A percentile compares a stretch with the other conserved stretches of the same genome.
These are phyloP conservation scores for Fusarium sterilihyphosum DNA, from an alignment of 2,329 filamentous ascomycete species.

Conservation along the genomic window DNA sequence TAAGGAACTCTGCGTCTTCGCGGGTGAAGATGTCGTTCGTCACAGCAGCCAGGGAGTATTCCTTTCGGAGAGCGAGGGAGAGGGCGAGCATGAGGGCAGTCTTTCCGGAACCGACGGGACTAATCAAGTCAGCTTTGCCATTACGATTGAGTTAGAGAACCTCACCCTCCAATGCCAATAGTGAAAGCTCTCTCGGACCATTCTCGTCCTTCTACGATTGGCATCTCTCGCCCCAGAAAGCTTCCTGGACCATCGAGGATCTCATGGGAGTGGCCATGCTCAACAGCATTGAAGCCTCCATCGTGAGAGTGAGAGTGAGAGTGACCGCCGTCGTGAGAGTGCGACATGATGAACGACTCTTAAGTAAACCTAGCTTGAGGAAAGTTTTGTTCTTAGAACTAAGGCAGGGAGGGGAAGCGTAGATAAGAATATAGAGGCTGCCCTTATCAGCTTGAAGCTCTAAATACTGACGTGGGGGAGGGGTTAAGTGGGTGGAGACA, in stretches of 20 bases:
- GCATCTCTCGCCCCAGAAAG: slow-evolving; percentile 90
- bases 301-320: slow-evolving; percentile 66
- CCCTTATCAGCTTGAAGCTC: slow-evolving; percentile 35
- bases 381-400: not conserved
- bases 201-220: slow-evolving; percentile 85
- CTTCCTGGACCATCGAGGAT: slow-evolving; percentile 94
- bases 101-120: slow-evolving; percentile 96
- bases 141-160: not conserved
- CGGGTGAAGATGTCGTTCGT: slow-evolving; percentile 99
- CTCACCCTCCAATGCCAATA: slow-evolving; percentile 95
- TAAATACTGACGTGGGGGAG: slow-evolving; percentile 20
- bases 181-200: slow-evolving; percentile 94
- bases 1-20: slow-evolving; percentile 98
- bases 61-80: slow-evolving; percentile 81
- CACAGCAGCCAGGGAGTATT: slow-evolving; percentile 90
- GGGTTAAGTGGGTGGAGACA: slow-evolving; percentile 4
- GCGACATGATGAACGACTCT: slow-evolving; percentile 47
- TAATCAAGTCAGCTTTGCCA: slow-evolving; percentile 48
- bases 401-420: slow-evolving; percentile 10
- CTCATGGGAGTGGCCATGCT: slow-evolving; percentile 96
- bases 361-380: not conserved
- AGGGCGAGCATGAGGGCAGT: slow-evolving; percentile 96
- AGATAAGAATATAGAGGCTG: slow-evolving; percentile 7
- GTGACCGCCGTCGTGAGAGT: slow-evolving; percentile 68
- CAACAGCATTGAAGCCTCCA: slow-evolving; percentile 63